Percentiles rank a stretch among this genome's conserved stretches.
These are phyloP conservation scores for Phytophthora idaei DNA, from an alignment of 352 stramenopile genomes.

Conservation along the genomic window DNA sequence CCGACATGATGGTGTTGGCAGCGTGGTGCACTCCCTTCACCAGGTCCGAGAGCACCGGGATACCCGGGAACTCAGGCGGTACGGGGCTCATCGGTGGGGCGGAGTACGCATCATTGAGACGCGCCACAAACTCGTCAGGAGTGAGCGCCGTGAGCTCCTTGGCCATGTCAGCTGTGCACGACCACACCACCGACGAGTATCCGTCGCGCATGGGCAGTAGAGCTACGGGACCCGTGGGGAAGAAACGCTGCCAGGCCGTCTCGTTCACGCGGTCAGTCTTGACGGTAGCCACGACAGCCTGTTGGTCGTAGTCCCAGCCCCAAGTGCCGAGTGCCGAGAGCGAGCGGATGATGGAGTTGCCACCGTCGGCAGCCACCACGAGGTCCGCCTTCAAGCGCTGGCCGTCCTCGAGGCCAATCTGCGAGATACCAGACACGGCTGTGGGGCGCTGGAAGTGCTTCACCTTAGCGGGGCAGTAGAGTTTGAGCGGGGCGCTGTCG, in stretches of 20 bases:
- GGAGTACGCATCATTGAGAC: constrained; percentile 81
- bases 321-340: constrained; percentile 88
- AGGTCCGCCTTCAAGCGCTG: constrained; percentile 76
- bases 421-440: constrained; percentile 50
- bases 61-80: constrained; percentile 75
- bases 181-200: constrained; percentile 93
- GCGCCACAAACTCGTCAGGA: constrained; percentile 76
- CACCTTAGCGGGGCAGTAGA: constrained; percentile 81
- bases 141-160: constrained; percentile 77
- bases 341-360: constrained; percentile 88
- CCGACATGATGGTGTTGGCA: constrained; percentile 78
- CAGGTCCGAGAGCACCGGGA: constrained; percentile 79
- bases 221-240: constrained; percentile 87
- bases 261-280: constrained; percentile 81
- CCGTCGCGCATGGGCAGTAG: constrained; percentile 91
- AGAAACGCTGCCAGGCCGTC: constrained; percentile 93
- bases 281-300: constrained; percentile 91
- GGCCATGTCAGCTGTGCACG: constrained; percentile 80
- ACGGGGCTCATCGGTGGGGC: constrained; percentile 49
- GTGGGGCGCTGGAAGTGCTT: constrained; percentile 80
- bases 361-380: constrained; percentile 89
- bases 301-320: constrained; percentile 93
- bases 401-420: constrained; percentile 72
- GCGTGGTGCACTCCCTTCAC: constrained; percentile 77
- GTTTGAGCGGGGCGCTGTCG: constrained; percentile 65